Evolutionary conservation across 805 yeast genomes (phyloP), one percentile per base, ranked within the genome.

Genomic region (Ogataea wickerhamii): DNA sequence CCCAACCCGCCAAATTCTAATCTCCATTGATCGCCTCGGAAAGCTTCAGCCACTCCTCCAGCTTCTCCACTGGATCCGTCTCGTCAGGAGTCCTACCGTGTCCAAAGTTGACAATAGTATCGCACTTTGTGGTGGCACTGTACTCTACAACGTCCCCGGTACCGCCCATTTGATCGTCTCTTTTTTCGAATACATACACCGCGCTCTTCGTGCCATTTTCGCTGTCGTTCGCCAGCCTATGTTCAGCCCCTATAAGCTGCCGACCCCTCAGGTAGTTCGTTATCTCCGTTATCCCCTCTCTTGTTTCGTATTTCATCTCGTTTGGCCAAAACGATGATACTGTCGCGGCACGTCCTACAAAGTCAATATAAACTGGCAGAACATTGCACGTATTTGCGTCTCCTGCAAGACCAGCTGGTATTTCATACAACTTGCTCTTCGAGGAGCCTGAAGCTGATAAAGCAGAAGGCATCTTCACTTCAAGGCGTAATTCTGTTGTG

Each of bases 251-350:
- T 18, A 45, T 38, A 18, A 52, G 34, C 23, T 44, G 40, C 7
- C 57, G 40, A 4, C 57, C 57, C 18, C 57, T 28, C 21, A 52
- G 32, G 31, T 52, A 49, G 22, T 45, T 45, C 10, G 39, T 32
- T 6, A 36, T 34, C 27, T 30, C 24, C 1, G 22, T 38, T n/a
- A 30, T 16, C 12, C 36, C 44, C 8, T 37, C 35, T 14, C 20
- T 24, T 24, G 20, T 28, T 18, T 36, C 20, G 22, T 28, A 32
- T 18, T 8, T 19, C 27, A 42, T 18, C 22, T 42, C 41, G 4
- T 27, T 31, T 16, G 30, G 21, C 54, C 54, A 49, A 17, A 36
- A 39, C 20, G 32, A 20, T 3, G 41, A 13, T 6, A 31, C 38
- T 6, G 23, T 23, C 6, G 33, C 16, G 11, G 42, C 38, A 23